A percentile compares a stretch with the other conserved stretches of the same genome.
These are phyloP conservation scores for Ceratobasidium sp. DNA, from an alignment of 1,284 basidiomycete genomes.

Conservation along the genomic window DNA sequence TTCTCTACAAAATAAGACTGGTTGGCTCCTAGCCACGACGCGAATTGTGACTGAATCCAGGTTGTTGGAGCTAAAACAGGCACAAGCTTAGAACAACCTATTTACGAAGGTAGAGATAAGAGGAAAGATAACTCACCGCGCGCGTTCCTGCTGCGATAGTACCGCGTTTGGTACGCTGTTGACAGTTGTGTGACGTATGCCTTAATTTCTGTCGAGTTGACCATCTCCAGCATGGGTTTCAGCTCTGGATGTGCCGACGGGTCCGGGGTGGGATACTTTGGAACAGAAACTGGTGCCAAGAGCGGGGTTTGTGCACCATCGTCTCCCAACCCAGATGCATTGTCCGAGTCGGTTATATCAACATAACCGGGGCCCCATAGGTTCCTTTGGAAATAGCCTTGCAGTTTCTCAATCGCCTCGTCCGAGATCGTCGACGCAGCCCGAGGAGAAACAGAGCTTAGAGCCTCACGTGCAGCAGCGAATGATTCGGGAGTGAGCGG, in stretches of 20 bases:
- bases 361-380: slow-evolving; percentile 41
- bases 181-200: slow-evolving; percentile 41
- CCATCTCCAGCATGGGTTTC: slow-evolving; percentile 35
- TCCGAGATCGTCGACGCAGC: slow-evolving; percentile 31
- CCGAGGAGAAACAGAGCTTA: background rate
- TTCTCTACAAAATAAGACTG: slow-evolving; percentile 27
- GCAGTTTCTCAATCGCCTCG: slow-evolving; percentile 25
- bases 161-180: slow-evolving; percentile 44
- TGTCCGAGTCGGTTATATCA: slow-evolving; percentile 40
- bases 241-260: slow-evolving; percentile 44
- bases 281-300: slow-evolving; percentile 3
- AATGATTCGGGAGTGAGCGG: slow-evolving; percentile 24
- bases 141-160: slow-evolving; percentile 41
- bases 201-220: slow-evolving; percentile 41
- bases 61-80: slow-evolving; percentile 1
- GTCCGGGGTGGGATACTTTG: slow-evolving; percentile 32
- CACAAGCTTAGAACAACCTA: background rate
- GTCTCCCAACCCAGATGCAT: background rate
- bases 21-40: slow-evolving; percentile 11
- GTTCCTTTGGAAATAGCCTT: slow-evolving; percentile 34
- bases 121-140: slow-evolving; percentile 25
- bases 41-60: slow-evolving; percentile 38
- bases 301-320: slow-evolving; percentile 4
- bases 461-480: background rate
- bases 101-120: no score